Evolutionary conservation across 805 yeast species (phyloP).

Genomic region (Helenozyma rhizophorensis): DNA sequence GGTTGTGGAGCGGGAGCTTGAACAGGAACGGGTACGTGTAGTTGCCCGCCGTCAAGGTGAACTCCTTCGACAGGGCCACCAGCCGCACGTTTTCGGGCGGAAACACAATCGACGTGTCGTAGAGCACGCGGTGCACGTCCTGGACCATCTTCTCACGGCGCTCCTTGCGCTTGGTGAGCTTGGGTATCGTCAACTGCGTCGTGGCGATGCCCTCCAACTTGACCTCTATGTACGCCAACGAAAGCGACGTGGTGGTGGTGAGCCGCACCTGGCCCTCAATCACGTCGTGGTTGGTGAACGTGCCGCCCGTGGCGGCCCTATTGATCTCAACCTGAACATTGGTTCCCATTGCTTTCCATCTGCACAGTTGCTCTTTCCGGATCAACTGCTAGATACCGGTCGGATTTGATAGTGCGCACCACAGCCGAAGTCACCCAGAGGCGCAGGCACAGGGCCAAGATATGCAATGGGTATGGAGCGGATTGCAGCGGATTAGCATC

Average conservation of each 20-base stretch:
- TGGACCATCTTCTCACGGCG: constrained; percentile 18
- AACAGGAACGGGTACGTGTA: constrained; percentile 48
- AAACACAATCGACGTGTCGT: constrained; percentile 46
- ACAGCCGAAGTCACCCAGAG: too few species aligned
- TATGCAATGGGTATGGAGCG: too few species aligned
- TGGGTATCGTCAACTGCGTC: constrained; percentile 32
- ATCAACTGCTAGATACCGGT: too few species aligned
- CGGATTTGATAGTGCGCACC: too few species aligned
- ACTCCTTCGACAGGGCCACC: constrained; percentile 40
- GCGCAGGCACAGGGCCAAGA: too few species aligned
- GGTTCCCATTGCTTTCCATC: constrained; percentile 11
- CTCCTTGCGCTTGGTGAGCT: constrained; percentile 5
- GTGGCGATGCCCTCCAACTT: constrained; percentile 48
- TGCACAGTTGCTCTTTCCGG: too few species aligned
- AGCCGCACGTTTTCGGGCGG: constrained; percentile 48
- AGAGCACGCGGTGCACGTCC: constrained; percentile 45
- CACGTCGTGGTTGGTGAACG: constrained; percentile 45
- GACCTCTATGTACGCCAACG: constrained; percentile 45
- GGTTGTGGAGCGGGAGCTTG: constrained; percentile 38
- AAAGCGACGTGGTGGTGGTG: constrained; percentile 36
- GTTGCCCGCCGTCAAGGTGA: constrained; percentile 47
- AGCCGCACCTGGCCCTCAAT: constrained; percentile 39
- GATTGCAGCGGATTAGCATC: too few species aligned
- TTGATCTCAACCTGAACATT: constrained; percentile 32
- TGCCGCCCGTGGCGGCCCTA: constrained; percentile 21